phyloP scores from a whole-genome alignment of 2,329 filamentous ascomycete genomes.

The Claviceps paspali region DNA sequence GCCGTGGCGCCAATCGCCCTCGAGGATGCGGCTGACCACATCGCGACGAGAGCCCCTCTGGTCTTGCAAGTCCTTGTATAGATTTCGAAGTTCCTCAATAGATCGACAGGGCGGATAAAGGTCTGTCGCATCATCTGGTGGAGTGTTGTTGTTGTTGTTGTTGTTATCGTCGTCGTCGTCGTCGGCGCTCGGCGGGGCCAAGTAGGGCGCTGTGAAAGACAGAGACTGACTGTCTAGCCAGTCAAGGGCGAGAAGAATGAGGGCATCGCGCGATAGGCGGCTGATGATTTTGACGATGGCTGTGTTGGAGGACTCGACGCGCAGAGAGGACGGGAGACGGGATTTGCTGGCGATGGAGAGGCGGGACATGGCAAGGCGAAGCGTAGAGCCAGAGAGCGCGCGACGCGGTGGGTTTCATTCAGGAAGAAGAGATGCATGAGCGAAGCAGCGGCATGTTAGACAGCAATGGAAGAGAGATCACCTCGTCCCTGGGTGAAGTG shows the following conservation, averaged over 20 bases:
- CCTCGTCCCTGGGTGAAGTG: no score
- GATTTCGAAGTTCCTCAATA: slow-evolving; percentile 48
- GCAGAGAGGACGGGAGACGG: slow-evolving; percentile 55
- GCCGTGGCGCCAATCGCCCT: slow-evolving; percentile 55
- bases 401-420: not conserved
- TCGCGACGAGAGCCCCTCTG: slow-evolving; percentile 48
- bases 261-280: slow-evolving; percentile 54
- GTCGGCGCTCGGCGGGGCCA: slow-evolving; percentile 12
- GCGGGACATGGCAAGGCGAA: slow-evolving; percentile 27
- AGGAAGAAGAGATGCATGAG: not conserved
- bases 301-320: slow-evolving; percentile 49
- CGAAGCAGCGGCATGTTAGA: not conserved
- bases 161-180: slow-evolving; percentile 23
- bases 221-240: slow-evolving; percentile 61
- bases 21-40: slow-evolving; percentile 45
- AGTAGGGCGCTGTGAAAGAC: slow-evolving; percentile 30
- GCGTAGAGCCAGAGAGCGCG: not conserved
- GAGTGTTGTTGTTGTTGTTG: slow-evolving; percentile 12
- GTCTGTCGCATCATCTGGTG: slow-evolving; percentile 45
- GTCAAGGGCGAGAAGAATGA: slow-evolving; percentile 56
- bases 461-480: no score
- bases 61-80: slow-evolving; percentile 45
- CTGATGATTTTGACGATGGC: slow-evolving; percentile 51
- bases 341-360: slow-evolving; percentile 56
- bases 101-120: slow-evolving; percentile 54